phyloP scores from a whole-genome alignment of 306 rosid genomes.

The Cucurbita maxima region DNA sequence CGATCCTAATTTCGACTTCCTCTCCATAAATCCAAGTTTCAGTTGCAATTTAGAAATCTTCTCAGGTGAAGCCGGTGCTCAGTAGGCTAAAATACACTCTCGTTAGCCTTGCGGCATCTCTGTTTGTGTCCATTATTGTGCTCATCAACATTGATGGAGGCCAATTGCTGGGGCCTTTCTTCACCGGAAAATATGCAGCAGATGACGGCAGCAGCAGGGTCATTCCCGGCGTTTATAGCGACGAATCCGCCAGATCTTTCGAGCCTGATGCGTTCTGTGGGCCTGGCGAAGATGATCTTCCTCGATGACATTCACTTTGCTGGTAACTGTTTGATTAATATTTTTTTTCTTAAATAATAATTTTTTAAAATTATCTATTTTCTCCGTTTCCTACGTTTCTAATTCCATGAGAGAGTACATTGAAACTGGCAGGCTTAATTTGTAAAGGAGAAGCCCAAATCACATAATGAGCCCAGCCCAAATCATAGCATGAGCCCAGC shows the following conservation, averaged over 20 bases:
- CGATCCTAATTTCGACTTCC: not conserved
- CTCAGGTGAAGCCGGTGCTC: slow-evolving; percentile 81
- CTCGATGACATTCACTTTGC: slow-evolving; percentile 8
- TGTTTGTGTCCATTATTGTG: slow-evolving; percentile 35
- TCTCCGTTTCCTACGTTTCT: no score
- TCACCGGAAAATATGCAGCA: slow-evolving; percentile 15
- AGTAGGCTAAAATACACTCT: slow-evolving; percentile 61
- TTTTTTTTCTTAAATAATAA: no score
- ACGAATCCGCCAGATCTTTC: slow-evolving; percentile 76
- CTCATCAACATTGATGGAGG: slow-evolving; percentile 45
- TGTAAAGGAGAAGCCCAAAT: no score
- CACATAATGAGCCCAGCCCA: no score
- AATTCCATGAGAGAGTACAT: no score
- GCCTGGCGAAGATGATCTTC: slow-evolving; percentile 36
- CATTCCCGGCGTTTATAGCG: slow-evolving; percentile 70
- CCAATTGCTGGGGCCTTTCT: slow-evolving; percentile 14
- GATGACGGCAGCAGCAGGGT: slow-evolving; percentile 29
- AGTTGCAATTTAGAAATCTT: not conserved
- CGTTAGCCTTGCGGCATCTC: slow-evolving; percentile 40
- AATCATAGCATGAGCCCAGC: no score
- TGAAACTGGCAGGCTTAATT: no score
- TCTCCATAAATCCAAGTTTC: not conserved
- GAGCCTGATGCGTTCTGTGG: slow-evolving; percentile 95
- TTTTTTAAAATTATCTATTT: no score
- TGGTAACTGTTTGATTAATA: not conserved